A percentile compares a stretch with the other conserved stretches of the same genome.
Evolutionary conservation across 2,329 filamentous ascomycete species (phyloP).

Genomic region (Aurifilum marmelostoma): DNA sequence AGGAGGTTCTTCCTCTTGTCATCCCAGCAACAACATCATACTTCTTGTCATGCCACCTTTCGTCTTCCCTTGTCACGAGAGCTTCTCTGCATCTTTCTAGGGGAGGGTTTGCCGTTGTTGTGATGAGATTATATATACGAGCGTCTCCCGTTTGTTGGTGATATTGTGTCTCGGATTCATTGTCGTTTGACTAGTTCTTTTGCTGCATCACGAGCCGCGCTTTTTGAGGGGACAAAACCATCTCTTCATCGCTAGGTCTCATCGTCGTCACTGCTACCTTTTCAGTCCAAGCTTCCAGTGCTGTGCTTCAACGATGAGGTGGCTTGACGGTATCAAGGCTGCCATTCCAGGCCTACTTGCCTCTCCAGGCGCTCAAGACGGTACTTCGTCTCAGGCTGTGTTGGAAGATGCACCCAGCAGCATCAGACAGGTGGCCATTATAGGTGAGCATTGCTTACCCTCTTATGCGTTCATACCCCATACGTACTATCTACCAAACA

Average conservation of each 20-base stretch:
- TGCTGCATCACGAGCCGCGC: neutral
- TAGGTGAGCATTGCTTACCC: conserved; percentile 27
- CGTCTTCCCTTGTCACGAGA: neutral
- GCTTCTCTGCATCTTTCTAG: neutral
- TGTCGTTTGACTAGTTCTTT: neutral
- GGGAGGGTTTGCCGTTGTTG: neutral
- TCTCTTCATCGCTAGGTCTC: neutral
- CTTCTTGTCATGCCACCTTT: neutral
- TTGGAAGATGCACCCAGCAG: conserved; percentile 27
- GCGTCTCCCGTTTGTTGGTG: neutral
- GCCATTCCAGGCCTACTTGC: conserved; percentile 27
- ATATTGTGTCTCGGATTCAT: conserved; percentile 3
- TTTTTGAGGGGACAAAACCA: neutral
- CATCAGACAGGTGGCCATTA: conserved; percentile 38
- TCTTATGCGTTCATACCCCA: neutral
- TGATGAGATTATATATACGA: neutral
- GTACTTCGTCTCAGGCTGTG: conserved; percentile 11
- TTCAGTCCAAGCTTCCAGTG: neutral
- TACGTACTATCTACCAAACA: neutral
- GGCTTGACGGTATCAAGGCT: conserved; percentile 27
- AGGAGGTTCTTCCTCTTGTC: neutral
- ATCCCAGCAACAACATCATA: neutral
- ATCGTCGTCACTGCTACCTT: neutral
- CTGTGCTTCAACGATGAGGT: conserved; percentile 22
- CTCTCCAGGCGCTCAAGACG: conserved; percentile 17